Evolutionary conservation across 805 yeast species (phyloP).

Genomic region (Wickerhamomyces rabaulensis): DNA sequence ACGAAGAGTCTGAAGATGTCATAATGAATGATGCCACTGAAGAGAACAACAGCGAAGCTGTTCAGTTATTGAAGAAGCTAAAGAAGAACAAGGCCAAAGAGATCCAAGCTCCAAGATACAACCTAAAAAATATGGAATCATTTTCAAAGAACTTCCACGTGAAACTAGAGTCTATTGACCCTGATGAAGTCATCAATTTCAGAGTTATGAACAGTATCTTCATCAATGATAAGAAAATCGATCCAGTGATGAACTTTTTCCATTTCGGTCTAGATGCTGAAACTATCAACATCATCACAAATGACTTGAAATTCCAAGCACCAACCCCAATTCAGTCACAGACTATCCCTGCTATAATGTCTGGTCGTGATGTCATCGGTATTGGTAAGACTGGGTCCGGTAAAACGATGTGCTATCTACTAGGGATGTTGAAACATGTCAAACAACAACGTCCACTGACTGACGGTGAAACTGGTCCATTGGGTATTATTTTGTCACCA

Average conservation of each 20-base stretch:
- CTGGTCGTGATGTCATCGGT: conserved; percentile 86
- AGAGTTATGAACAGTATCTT: conserved; percentile 49
- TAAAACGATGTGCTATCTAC: conserved; percentile 80
- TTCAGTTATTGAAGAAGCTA: conserved; percentile 28
- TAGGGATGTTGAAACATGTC: conserved; percentile 83
- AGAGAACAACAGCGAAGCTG: conserved; percentile 29
- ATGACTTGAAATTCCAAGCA: conserved; percentile 42
- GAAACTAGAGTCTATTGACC: conserved; percentile 42
- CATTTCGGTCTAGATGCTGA: conserved; percentile 72
- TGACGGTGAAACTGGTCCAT: conserved; percentile 58
- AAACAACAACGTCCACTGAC: conserved; percentile 58
- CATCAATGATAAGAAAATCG: conserved; percentile 23
- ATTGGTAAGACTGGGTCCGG: conserved; percentile 97
- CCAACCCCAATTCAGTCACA: conserved; percentile 92
- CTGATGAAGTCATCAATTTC: conserved; percentile 59
- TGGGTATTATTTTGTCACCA: conserved; percentile 79
- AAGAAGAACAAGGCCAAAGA: conserved; percentile 45
- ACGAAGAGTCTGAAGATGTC: conserved; percentile 14
- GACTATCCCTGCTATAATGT: conserved; percentile 85
- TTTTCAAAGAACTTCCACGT: conserved; percentile 58
- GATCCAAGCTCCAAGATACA: conserved; percentile 37
- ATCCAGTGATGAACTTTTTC: conserved; percentile 73
- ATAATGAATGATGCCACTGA: conserved; percentile 26
- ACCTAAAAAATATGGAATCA: conserved; percentile 37
- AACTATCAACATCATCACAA: conserved; percentile 46